These are phyloP conservation scores for Vitis riparia DNA, from an alignment of 164 flowering plant species.

Conservation along the genomic window DNA sequence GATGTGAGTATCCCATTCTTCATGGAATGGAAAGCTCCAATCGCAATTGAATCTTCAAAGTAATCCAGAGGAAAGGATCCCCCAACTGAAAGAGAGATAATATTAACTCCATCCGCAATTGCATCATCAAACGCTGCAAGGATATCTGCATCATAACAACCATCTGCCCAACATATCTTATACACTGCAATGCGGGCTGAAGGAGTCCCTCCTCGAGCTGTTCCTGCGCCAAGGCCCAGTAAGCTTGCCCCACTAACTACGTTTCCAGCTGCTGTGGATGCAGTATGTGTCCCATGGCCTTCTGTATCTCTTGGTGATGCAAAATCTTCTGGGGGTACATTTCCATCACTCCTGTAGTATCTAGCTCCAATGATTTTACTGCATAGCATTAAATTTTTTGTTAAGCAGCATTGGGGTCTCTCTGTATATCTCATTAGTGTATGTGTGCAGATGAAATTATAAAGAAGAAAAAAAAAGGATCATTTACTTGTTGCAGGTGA, in stretches of 20 bases:
- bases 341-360: conserved; percentile 6
- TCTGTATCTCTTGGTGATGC: conserved; percentile 16
- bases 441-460: too few relatives aligned
- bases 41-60: conserved; percentile 16
- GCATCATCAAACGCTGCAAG: conserved; percentile 28
- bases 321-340: not conserved
- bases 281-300: conserved; percentile 30
- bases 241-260: conserved; percentile 17
- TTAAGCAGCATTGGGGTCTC: not conserved
- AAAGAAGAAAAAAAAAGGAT: too few relatives aligned
- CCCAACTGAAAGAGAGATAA: conserved; percentile 23
- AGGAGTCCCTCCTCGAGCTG: conserved; percentile 31
- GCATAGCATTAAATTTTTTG: not conserved
- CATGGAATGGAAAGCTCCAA: conserved; percentile 40
- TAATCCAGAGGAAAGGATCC: not conserved
- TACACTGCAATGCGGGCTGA: conserved; percentile 24
- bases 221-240: conserved; percentile 18
- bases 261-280: conserved; percentile 23
- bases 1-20: conserved; percentile 24
- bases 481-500: conserved; percentile 24
- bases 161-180: conserved; percentile 19
- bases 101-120: conserved; percentile 25
- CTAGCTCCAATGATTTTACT: conserved; percentile 15
- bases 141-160: conserved; percentile 18
- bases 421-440: too few relatives aligned